Evolutionary conservation across 106 monocot species (phyloP), one percentile per base, ranked within the genome.

Genomic region (Dendrobium officinale): DNA sequence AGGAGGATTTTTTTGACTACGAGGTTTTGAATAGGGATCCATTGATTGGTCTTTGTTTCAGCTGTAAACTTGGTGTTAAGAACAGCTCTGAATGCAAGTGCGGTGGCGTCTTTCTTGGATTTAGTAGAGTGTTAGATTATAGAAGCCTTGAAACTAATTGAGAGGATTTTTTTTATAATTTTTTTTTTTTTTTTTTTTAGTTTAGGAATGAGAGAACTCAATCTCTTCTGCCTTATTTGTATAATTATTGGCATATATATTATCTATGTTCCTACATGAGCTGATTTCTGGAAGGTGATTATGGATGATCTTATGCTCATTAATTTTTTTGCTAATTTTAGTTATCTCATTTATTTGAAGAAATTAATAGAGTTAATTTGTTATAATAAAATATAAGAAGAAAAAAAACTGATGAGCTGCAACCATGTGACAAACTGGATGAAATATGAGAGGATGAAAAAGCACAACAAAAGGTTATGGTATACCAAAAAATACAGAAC

Each of bases 61-160:
- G 56, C 9, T 84, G 87, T 73, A 81, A 83, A 31, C 75, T 83
- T 80, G 87, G 87, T 47, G 20, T 81, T 48, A 80, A 77, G 47
- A 78, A 64, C 43, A 81, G 87, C 44, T 45, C 64, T 27, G 84
- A 79, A 29, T 88, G 85, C 85, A 82, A 82, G 70, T 88, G 88
- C 22, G 31, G 16, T 49, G 80, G 29, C 26, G 80, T 42, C 27
- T 77, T 85, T 31, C 42, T 83, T 22, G 87, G 83, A 4, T 74
- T 83, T 13, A 78, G 54, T 11, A 78, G 26, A 6, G 6, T 83
- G 5, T 29, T 86, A 33, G 80, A 80, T 29, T 84, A 81, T 40
- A 87, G 86, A 87, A 81, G 77, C n/a, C 77, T 81, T 77, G 80
- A 83, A 73, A 87, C 78, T 73, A 87, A 79, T 40, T 80, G 40